Evolutionary conservation across 2,329 filamentous ascomycete genomes (phyloP), one percentile per base, ranked within the genome.

Genomic region (Cercospora sojina): DNA sequence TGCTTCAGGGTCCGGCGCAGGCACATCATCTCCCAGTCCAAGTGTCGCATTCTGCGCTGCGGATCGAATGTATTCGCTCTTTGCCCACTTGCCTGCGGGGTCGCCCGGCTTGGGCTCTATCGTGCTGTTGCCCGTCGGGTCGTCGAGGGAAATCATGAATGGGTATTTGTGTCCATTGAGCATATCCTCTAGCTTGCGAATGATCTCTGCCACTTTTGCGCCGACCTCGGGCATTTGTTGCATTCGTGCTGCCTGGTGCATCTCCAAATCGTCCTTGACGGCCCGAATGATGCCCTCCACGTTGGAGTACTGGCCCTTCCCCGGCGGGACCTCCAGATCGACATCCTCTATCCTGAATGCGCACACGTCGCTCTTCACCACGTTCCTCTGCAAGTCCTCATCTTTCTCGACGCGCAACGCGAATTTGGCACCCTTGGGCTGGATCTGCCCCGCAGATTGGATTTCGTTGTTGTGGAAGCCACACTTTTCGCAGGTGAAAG

Each of bases 111-210:
- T 90, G 13, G 95, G 95, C 57, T 96, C 90, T 74, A 99, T 97
- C 85, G 93, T 98, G 2, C 93, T 97, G 84, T 99, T 99, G 63
- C 95, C 95, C 0, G 93, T 91, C 2, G 92, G 91, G 77, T 99
- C 95, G 77, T 99, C 93, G 57, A 97, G 83, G 47, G 88, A 90
- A 58, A 99, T 81, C 59, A 92, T 90, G 85, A 99, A 97, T 25
- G 95, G 95, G 77, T 96, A 93, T 6, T 85, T 85, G 29, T 89
- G 84, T 59, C 93, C 91, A 2, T 86, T 85, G 9, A 96, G 80
- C 88, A 98, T 97, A 64, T 89, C 86, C 66, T 87, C 85, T 13
- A 93, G 85, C 72, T 88, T 90, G 53, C 85, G 79, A 67, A 98
- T 90, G 60, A 98, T 86, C 58, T 88, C 87, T 68, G 89, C 88